Evolutionary conservation across 2,329 filamentous ascomycete species (phyloP), one percentile per base, ranked within the genome.

Genomic region (Fusarium robinianum): DNA sequence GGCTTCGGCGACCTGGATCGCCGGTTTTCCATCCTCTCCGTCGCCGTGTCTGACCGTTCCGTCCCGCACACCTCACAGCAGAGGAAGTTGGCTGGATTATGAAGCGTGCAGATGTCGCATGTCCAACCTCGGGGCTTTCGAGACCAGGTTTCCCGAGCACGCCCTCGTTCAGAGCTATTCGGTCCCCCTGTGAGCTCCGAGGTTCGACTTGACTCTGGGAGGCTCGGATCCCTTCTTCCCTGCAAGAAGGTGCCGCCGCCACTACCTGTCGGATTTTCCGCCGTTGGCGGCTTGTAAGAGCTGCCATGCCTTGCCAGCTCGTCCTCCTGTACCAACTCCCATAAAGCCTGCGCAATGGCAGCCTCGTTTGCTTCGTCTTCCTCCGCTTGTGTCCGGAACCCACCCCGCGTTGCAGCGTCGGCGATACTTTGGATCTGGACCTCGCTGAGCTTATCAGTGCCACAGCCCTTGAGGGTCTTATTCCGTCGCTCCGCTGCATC

Each of bases 341-440:
- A 90, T 21, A 95, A 74, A 0, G 90, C 90, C 61, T 91, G 83
- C 39, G 90, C 83, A 49, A 96, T 95, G 5, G 91, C 91, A 16
- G 81, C 77, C 42, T 96, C 89, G 58, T 96, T 95, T 4, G 90
- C 91, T 57, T 90, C 85, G 41, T 96, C 90, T 64, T 95, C 88
- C 55, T 95, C 89, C 0, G 89, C 90, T 60, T 88, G 81, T 0
- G 90, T 96, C 48, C 79, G 80, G 71, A 95, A 92, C 0, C 90
- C 88, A 53, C 86, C 86, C 43, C 75, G 75, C 5, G 81, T 82
- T 24, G 85, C 86, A 46, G 72, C 72, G 38, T 88, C 79, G 11
- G 74, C 75, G 24, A 88, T 79, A 32, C 83, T 78, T 4, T 77
- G 77, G 14, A 91, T 81, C 60, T 85, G 80, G n/a, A 75, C 72